phyloP scores from a whole-genome alignment of 108 stramenopile species.

The Pseudonitzschia multiseries region DNA sequence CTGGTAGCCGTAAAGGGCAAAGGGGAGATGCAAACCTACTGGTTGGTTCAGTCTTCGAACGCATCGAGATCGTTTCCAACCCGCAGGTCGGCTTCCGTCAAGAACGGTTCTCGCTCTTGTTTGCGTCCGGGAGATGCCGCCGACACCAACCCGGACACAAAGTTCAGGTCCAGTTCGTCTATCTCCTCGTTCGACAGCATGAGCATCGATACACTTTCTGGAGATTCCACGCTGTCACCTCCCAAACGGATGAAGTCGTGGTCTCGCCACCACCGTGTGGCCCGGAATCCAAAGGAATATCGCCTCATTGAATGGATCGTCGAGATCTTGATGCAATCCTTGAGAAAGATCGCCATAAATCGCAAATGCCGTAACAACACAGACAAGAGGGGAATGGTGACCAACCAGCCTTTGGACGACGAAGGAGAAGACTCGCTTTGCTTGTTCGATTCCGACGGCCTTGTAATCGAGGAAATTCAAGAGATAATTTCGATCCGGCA shows the following conservation, averaged over 20 bases:
- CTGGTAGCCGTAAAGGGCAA: conserved; percentile 52
- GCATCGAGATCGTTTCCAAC: background rate
- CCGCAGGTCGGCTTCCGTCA: background rate
- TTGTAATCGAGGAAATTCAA: background rate
- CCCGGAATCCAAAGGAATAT: conserved; percentile 12
- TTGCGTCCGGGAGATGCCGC: no score
- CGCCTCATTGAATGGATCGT: conserved; percentile 20
- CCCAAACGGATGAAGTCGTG: conserved; percentile 11
- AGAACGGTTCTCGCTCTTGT: background rate
- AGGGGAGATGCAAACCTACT: conserved; percentile 47
- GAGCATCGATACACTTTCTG: no score
- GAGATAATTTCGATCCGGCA: conserved; percentile 4
- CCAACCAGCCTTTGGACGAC: background rate
- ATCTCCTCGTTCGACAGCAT: background rate
- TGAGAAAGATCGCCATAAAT: conserved; percentile 6
- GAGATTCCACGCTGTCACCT: background rate
- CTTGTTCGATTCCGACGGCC: background rate
- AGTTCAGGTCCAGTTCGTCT: background rate
- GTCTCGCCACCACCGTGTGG: background rate
- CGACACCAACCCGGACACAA: background rate
- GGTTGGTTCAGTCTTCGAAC: background rate
- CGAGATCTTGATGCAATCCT: conserved; percentile 5
- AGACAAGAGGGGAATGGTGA: background rate
- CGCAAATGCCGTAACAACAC: background rate
- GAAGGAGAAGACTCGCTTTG: background rate